A percentile compares a stretch with the other conserved stretches of the same genome.
phyloP scores from a whole-genome alignment of 75 land plant species.

The Picea glauca region DNA sequence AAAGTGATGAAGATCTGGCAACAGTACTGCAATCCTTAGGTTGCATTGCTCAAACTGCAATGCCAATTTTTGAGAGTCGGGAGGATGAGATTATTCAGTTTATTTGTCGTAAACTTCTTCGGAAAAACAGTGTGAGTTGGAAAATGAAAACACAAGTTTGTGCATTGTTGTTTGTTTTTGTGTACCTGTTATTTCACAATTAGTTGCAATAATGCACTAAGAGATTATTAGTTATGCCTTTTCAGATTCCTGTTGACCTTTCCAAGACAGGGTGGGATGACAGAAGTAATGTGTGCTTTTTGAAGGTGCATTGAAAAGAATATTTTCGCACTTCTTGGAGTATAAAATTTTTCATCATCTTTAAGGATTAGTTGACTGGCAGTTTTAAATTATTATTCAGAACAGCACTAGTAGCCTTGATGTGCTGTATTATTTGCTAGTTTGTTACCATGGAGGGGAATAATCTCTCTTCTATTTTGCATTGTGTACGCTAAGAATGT shows the following conservation, averaged over 20 bases:
- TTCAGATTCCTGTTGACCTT: conserved; percentile 29
- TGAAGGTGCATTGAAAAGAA: conserved; percentile 54
- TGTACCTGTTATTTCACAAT: background rate
- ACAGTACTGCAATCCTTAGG: conserved; percentile 84
- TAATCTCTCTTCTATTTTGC: background rate
- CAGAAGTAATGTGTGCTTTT: conserved; percentile 56
- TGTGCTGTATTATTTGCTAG: background rate
- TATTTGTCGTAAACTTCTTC: conserved; percentile 54
- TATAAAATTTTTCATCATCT: background rate
- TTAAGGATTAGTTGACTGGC: background rate
- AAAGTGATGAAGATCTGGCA: conserved; percentile 67
- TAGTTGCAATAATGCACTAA: background rate
- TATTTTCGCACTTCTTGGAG: background rate
- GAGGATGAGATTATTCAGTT: conserved; percentile 80
- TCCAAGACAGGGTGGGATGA: conserved; percentile 47
- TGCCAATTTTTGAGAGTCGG: conserved; percentile 90
- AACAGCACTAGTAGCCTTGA: background rate
- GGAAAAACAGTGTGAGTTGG: conserved; percentile 28
- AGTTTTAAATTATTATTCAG: background rate
- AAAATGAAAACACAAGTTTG: background rate
- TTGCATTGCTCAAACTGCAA: conserved; percentile 88
- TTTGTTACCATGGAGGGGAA: background rate
- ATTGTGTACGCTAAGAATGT: background rate
- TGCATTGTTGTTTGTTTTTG: background rate
- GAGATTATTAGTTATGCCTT: background rate